Percentiles rank a stretch among this genome's conserved stretches.
Evolutionary conservation across 2,329 filamentous ascomycete species (phyloP).

Genomic region (Juglanconis oblonga): DNA sequence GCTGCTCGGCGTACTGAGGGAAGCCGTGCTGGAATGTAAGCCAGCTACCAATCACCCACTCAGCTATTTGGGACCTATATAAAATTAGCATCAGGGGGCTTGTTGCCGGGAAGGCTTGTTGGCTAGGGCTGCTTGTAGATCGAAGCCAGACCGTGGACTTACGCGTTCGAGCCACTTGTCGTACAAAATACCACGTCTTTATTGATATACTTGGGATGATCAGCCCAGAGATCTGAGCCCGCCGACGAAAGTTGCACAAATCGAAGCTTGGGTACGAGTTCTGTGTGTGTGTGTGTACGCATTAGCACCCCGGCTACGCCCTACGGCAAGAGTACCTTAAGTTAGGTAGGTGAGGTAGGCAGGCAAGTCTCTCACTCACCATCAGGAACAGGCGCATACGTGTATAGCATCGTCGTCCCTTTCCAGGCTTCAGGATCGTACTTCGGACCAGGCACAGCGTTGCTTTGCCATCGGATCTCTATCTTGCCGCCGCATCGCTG

Average conservation of each 20-base stretch:
- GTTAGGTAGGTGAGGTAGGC: neutral
- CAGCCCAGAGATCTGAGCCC: slow-evolving; percentile 36
- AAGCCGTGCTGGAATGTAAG: slow-evolving; percentile 33
- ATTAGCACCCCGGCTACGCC: neutral
- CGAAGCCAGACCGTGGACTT: slow-evolving; percentile 17
- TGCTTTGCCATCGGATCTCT: slow-evolving; percentile 29
- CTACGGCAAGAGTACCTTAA: neutral
- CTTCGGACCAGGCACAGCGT: slow-evolving; percentile 23
- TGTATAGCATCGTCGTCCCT: slow-evolving; percentile 34
- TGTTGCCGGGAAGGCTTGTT: too few species aligned
- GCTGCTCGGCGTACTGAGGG: slow-evolving; percentile 26
- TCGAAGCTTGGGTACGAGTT: slow-evolving; percentile 30
- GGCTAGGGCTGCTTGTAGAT: neutral
- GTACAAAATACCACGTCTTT: slow-evolving; percentile 32
- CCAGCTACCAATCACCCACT: slow-evolving; percentile 38
- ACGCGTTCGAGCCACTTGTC: slow-evolving; percentile 36
- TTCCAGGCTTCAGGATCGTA: slow-evolving; percentile 29
- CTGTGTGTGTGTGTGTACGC: neutral
- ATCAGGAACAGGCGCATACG: slow-evolving; percentile 28
- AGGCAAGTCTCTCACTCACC: neutral
- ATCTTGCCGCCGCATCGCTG: slow-evolving; percentile 20
- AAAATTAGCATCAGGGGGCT: neutral
- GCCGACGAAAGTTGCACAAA: slow-evolving; percentile 39
- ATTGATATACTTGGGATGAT: slow-evolving; percentile 29
- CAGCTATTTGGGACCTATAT: slow-evolving; percentile 35